Conservation (phyloP, 176 grass and related monocot genomes). For the Triticum timopheevii region DNA sequence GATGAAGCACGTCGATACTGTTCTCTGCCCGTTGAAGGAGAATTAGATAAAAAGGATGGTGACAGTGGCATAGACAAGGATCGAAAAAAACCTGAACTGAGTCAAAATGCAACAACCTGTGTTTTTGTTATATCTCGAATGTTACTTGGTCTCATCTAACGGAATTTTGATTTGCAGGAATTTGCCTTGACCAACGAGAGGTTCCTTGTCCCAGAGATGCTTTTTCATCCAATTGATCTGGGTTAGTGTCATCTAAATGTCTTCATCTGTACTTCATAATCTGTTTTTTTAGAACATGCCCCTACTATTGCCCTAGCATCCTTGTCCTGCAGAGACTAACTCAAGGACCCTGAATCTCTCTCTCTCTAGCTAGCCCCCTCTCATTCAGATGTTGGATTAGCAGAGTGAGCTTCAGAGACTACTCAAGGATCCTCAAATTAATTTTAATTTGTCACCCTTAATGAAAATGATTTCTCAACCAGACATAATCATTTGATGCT, state of each 20-base stretch:
- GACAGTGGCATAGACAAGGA: slow-evolving; percentile 44
- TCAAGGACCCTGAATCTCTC: too few species aligned
- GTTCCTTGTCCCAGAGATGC: slow-evolving; percentile 94
- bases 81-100: slow-evolving; percentile 57
- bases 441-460: background rate
- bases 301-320: background rate
- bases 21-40: slow-evolving; percentile 42
- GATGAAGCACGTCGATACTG: slow-evolving; percentile 71
- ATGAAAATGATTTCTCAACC: background rate
- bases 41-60: slow-evolving; percentile 39
- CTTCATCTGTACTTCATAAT: background rate
- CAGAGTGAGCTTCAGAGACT: background rate
- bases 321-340: background rate
- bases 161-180: slow-evolving; percentile 51
- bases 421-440: background rate
- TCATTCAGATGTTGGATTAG: background rate
- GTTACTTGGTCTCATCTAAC: slow-evolving; percentile 35
- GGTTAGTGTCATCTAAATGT: slow-evolving; percentile 41
- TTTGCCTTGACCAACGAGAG: slow-evolving; percentile 92
- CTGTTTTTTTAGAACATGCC: background rate
- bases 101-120: slow-evolving; percentile 67
- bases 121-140: background rate
- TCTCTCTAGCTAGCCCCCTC: too few species aligned
- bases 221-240: slow-evolving; percentile 81
- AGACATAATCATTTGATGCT: slow-evolving; percentile 9